Evolutionary conservation across 345 rosid genomes (phyloP).

Genomic region (Gossypium ekmanianum): DNA sequence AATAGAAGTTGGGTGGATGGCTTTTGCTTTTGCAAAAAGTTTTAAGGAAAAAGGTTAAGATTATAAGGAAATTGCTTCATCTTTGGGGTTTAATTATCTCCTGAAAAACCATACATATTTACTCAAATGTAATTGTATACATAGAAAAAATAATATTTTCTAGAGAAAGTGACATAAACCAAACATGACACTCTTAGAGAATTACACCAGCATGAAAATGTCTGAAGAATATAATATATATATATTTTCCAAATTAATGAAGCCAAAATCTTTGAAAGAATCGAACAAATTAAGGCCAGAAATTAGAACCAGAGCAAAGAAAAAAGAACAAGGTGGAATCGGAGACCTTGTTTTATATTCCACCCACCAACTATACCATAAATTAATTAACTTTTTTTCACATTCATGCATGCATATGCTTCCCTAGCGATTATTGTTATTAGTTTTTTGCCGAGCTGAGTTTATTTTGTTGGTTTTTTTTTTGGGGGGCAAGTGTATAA

Average conservation of each 20-base stretch:
- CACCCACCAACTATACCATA: no score
- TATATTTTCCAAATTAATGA: neutral
- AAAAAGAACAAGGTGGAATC: neutral
- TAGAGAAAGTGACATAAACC: conserved; percentile 40
- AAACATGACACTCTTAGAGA: conserved; percentile 23
- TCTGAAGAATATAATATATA: conserved; percentile 10
- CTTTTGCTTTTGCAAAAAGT: conserved; percentile 23
- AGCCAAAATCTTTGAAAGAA: conserved; percentile 26
- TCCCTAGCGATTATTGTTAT: neutral
- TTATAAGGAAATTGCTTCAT: conserved; percentile 21
- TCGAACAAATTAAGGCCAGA: conserved; percentile 6
- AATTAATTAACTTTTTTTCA: no score
- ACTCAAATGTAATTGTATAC: neutral
- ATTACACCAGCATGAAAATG: conserved; percentile 20
- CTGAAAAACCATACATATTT: neutral
- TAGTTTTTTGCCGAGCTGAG: no score
- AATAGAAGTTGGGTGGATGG: conserved; percentile 14
- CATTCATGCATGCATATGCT: no score
- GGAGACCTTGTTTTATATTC: neutral
- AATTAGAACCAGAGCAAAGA: neutral
- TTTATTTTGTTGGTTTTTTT: neutral
- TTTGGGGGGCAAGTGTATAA: no score
- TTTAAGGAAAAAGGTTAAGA: conserved; percentile 18
- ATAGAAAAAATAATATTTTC: no score
- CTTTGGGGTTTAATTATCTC: conserved; percentile 14